Evolutionary conservation across 2,329 filamentous ascomycete genomes (phyloP).

Genomic region (Trichoderma endophyticum): DNA sequence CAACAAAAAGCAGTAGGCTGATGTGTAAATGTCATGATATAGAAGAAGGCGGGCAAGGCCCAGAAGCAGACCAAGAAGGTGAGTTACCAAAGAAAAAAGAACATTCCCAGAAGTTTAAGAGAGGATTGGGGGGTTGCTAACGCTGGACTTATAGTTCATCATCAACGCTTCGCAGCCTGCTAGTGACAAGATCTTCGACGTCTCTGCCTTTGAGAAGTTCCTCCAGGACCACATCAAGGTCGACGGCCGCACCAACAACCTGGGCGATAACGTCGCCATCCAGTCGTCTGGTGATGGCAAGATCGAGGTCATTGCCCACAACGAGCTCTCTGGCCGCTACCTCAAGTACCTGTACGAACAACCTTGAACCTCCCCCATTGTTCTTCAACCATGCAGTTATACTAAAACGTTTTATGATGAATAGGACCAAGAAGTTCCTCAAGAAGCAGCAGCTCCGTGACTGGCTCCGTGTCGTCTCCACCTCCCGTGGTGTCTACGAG

Average conservation of each 20-base stretch:
- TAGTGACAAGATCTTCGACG: slow-evolving; percentile 99
- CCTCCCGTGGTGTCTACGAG: slow-evolving; percentile 97
- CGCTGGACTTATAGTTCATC: slow-evolving; percentile 68
- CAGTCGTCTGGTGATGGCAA: slow-evolving; percentile 91
- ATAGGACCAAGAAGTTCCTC: slow-evolving; percentile 99
- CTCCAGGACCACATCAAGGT: slow-evolving; percentile 99
- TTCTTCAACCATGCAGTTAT: neutral
- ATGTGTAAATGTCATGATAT: slow-evolving; percentile 55
- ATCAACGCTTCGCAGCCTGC: slow-evolving; percentile 99
- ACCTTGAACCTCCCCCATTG: slow-evolving; percentile 35
- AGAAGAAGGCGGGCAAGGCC: slow-evolving; percentile 66
- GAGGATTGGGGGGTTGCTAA: neutral
- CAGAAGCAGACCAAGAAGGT: slow-evolving; percentile 89
- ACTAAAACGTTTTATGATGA: neutral
- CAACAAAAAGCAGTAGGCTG: slow-evolving; percentile 84
- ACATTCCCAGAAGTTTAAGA: neutral
- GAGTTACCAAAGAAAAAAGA: slow-evolving; percentile 27
- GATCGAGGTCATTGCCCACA: slow-evolving; percentile 96
- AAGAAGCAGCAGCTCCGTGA: slow-evolving; percentile 99
- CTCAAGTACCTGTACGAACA: slow-evolving; percentile 96
- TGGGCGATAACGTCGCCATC: slow-evolving; percentile 90
- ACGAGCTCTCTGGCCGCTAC: slow-evolving; percentile 97
- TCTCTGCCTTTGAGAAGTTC: slow-evolving; percentile 99
- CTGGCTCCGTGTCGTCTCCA: slow-evolving; percentile 98
- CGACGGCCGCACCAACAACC: slow-evolving; percentile 95